A percentile compares a stretch with the other conserved stretches of the same genome.
These are phyloP conservation scores for Eucalyptus polybractea DNA, from an alignment of 345 rosid species.

Conservation along the genomic window DNA sequence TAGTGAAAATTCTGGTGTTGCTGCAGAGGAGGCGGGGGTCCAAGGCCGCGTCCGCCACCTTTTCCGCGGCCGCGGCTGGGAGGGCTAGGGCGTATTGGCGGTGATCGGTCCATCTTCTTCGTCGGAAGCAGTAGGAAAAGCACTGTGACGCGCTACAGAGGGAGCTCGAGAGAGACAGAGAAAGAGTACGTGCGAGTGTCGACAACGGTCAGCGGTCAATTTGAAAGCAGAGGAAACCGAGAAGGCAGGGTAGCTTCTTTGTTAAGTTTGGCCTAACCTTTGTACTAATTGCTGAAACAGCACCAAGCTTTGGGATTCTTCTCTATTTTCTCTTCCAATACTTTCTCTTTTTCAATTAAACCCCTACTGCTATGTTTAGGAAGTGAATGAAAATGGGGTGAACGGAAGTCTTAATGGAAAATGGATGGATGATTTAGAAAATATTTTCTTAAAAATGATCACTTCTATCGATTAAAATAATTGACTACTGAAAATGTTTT, in stretches of 20 bases:
- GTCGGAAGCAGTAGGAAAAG: not conserved
- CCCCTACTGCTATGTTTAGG: not conserved
- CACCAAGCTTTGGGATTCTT: not conserved
- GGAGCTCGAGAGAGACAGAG: not conserved
- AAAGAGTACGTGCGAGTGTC: too few species aligned
- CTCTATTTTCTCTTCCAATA: too few species aligned
- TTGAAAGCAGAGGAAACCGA: not conserved
- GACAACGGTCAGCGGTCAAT: too few species aligned
- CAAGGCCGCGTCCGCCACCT: not conserved
- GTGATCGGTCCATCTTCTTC: not conserved
- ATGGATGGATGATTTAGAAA: not conserved
- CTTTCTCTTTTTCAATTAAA: not conserved
- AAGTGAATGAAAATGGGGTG: not conserved
- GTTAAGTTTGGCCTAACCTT: not conserved
- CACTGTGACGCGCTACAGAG: not conserved
- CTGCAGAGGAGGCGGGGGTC: not conserved
- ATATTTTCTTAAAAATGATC: too few species aligned
- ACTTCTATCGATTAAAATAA: too few species aligned
- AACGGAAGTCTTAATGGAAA: not conserved
- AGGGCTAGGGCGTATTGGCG: not conserved
- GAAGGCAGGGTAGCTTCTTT: not conserved
- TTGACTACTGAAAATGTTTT: too few species aligned
- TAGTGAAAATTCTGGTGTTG: not conserved
- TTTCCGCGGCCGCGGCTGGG: not conserved
- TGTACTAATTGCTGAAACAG: not conserved